These are phyloP conservation scores for Pedinophyceae sp. DNA, from an alignment of 139 green algal genomes.

Conservation along the genomic window DNA sequence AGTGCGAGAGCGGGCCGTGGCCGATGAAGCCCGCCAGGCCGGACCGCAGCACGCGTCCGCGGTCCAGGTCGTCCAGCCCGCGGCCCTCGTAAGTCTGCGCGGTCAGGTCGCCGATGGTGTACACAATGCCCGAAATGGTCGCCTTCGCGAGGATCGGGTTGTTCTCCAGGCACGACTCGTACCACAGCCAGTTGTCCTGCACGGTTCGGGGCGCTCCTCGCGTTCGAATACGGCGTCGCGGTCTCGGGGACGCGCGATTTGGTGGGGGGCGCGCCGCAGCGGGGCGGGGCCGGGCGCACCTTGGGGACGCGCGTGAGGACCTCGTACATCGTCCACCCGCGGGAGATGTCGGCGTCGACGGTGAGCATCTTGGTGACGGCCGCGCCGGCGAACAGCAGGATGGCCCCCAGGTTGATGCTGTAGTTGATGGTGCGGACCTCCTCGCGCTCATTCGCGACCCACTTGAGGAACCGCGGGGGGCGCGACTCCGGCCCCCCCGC, in stretches of 20 bases:
- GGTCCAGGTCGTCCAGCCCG: slow-evolving; percentile 10
- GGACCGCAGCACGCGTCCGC: slow-evolving; percentile 11
- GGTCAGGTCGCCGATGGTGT: slow-evolving; percentile 15
- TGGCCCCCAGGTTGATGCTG: background rate
- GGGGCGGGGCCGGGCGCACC: background rate
- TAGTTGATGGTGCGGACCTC: background rate
- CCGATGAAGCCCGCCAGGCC: slow-evolving; percentile 14
- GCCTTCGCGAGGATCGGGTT: background rate
- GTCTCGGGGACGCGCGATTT: too few species aligned
- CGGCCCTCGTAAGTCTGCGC: slow-evolving; percentile 24
- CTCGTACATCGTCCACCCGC: background rate
- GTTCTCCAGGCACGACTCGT: background rate
- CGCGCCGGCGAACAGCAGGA: background rate
- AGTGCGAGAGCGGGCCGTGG: slow-evolving; percentile 20
- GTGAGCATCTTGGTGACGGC: background rate
- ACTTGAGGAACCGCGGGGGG: too few species aligned
- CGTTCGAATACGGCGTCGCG: too few species aligned
- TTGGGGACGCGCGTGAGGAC: background rate
- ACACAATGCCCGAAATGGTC: background rate
- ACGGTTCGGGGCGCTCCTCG: too few species aligned
- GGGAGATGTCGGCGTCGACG: background rate
- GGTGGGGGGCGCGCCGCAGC: too few species aligned
- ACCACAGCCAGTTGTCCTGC: background rate
- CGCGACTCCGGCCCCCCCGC: too few species aligned
- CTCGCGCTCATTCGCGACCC: background rate